These are phyloP conservation scores for Microdochium trichocladiopsis DNA, from an alignment of 2,329 filamentous ascomycete genomes.

Conservation along the genomic window DNA sequence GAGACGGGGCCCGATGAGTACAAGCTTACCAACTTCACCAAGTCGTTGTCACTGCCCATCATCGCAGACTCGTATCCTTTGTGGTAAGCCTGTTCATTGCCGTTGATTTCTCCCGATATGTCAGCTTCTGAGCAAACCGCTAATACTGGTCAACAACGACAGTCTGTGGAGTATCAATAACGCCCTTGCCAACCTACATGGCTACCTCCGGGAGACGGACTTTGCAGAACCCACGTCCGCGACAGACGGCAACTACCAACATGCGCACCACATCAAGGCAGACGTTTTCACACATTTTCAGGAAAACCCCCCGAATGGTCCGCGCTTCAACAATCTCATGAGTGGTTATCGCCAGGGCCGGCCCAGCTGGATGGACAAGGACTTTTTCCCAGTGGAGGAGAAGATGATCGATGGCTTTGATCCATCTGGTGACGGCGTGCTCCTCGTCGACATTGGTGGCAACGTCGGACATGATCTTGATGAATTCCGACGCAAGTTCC, in stretches of 20 bases:
- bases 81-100: conserved; percentile 12
- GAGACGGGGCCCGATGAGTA: conserved; percentile 24
- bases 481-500: conserved; percentile 27
- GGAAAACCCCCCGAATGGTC: conserved; percentile 17
- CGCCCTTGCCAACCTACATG: background rate
- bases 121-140: background rate
- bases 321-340: conserved; percentile 30
- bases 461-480: conserved; percentile 30
- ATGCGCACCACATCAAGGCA: conserved; percentile 23
- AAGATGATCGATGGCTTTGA: conserved; percentile 18
- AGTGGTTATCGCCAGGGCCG: conserved; percentile 21
- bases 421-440: conserved; percentile 1
- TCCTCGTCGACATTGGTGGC: conserved; percentile 36
- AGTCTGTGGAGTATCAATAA: background rate
- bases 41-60: conserved; percentile 12
- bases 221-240: conserved; percentile 19
- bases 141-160: no score
- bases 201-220: background rate
- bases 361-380: conserved; percentile 17
- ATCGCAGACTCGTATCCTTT: conserved; percentile 15
- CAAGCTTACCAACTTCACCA: conserved; percentile 21
- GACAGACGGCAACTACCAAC: conserved; percentile 19
- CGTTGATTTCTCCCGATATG: background rate
- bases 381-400: conserved; percentile 21
- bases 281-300: conserved; percentile 26